Evolutionary conservation across 2,329 filamentous ascomycete genomes (phyloP).

Genomic region (Dactylellina sp.): DNA sequence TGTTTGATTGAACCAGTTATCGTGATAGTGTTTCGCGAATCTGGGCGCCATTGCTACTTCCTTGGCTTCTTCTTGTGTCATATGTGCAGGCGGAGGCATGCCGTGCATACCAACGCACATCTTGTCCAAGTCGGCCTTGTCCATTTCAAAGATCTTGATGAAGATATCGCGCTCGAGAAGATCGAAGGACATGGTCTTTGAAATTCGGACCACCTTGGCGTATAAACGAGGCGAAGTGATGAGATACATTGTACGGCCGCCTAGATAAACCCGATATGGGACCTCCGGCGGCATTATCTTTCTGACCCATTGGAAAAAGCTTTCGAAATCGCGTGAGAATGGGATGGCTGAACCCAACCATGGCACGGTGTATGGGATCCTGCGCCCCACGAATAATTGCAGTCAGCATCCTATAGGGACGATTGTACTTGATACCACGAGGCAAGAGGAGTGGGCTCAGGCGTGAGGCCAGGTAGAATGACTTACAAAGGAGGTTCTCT

Average conservation of each 20-base stretch:
- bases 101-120: constrained; percentile 46
- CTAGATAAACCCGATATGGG: constrained; percentile 30
- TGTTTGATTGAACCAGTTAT: constrained; percentile 41
- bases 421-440: background rate
- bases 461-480: no score
- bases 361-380: constrained; percentile 44
- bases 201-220: constrained; percentile 37
- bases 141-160: constrained; percentile 41
- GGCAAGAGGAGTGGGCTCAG: no score
- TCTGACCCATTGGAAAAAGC: constrained; percentile 43
- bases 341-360: constrained; percentile 46
- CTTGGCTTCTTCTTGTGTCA: constrained; percentile 30
- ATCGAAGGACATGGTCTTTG: constrained; percentile 47
- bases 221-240: constrained; percentile 44
- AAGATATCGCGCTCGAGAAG: constrained; percentile 45
- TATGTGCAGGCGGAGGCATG: constrained; percentile 22
- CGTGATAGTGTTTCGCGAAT: constrained; percentile 33
- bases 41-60: constrained; percentile 21
- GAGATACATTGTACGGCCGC: constrained; percentile 37
- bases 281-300: constrained; percentile 28
- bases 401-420: background rate
- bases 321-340: constrained; percentile 33
- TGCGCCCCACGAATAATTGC: background rate
- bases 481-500: constrained; percentile 42
- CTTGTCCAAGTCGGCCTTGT: constrained; percentile 21